phyloP scores from a whole-genome alignment of 2,329 filamentous ascomycete genomes.

The Epichloe hybrida region DNA sequence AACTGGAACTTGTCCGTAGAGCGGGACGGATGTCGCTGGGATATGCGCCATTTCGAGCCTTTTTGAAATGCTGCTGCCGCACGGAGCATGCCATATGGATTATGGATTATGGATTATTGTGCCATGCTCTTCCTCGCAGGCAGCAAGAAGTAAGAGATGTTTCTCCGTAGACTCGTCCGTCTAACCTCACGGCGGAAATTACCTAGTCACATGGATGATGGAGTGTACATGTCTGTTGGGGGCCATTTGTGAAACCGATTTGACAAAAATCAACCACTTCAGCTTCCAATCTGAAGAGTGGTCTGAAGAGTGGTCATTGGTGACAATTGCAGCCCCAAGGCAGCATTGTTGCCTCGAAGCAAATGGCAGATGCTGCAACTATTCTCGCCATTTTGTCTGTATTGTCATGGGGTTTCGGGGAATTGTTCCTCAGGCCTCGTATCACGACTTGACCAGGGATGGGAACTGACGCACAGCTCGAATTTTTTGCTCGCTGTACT shows the following conservation, averaged over 20 bases:
- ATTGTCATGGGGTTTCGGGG: background rate
- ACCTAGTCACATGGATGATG: background rate
- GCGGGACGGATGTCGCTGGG: slow-evolving; percentile 14
- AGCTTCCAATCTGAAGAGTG: too few species aligned
- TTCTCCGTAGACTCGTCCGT: too few species aligned
- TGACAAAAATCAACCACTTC: background rate
- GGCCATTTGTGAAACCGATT: background rate
- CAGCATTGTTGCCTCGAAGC: background rate
- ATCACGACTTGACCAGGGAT: background rate
- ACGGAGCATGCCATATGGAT: too few species aligned
- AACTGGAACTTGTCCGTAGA: slow-evolving; percentile 31
- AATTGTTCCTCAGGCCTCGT: background rate
- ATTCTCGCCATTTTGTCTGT: background rate
- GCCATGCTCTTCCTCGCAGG: too few species aligned
- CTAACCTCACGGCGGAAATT: background rate
- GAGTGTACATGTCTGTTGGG: background rate
- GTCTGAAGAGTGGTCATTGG: too few species aligned
- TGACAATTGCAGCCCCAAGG: background rate
- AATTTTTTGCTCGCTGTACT: background rate
- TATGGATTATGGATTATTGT: too few species aligned
- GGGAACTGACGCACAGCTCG: background rate
- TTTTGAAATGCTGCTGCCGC: too few species aligned
- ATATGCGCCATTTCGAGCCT: background rate
- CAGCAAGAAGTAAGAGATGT: too few species aligned
- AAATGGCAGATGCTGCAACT: background rate